Evolutionary conservation across 2,329 filamentous ascomycete species (phyloP).

Genomic region (Calonectria pteridis): DNA sequence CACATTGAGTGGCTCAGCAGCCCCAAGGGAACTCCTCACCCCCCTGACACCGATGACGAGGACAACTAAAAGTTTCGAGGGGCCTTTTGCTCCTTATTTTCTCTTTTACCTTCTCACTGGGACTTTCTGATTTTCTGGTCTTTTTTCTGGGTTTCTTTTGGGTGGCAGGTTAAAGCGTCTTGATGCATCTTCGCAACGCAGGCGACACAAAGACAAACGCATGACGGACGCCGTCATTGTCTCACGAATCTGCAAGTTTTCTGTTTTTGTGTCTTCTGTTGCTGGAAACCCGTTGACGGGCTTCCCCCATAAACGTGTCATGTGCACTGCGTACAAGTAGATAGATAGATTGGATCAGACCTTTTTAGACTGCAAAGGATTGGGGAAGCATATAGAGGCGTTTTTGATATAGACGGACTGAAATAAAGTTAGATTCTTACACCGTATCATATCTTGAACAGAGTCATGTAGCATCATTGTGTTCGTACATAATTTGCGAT

Average conservation of each 20-base stretch:
- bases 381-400: constrained; percentile 40
- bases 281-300: not conserved
- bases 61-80: constrained; percentile 49
- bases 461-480: not conserved
- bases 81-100: constrained; percentile 16
- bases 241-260: constrained; percentile 10
- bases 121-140: constrained; percentile 1
- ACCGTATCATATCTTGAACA: not conserved
- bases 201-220: constrained; percentile 8
- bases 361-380: constrained; percentile 22
- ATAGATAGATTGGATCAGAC: constrained; percentile 36
- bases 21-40: constrained; percentile 85
- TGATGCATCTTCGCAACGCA: constrained; percentile 14
- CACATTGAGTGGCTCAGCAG: constrained; percentile 89
- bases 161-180: constrained; percentile 11
- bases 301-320: not conserved
- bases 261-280: constrained; percentile 7
- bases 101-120: not conserved
- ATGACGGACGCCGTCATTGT: constrained; percentile 3
- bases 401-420: constrained; percentile 44
- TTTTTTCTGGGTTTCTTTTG: constrained; percentile 10
- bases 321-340: constrained; percentile 27
- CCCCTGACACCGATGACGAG: constrained; percentile 83
- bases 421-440: constrained; percentile 35
- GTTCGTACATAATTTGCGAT: not conserved